Conservation (phyloP, 2,329 filamentous ascomycete genomes). For the Aureobasidium sp. region DNA sequence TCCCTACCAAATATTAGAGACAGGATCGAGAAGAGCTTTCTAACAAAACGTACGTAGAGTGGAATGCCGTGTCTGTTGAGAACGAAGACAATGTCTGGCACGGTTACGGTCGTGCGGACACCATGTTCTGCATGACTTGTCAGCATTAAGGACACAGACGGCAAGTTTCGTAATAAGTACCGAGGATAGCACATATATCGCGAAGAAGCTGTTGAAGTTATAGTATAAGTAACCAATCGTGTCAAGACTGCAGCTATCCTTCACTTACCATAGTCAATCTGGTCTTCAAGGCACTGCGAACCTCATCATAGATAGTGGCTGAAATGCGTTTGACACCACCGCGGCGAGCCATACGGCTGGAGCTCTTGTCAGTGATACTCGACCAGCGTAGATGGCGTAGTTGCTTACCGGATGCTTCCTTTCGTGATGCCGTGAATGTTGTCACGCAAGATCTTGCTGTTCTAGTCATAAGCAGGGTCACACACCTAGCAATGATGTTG, state of each 20-base stretch:
- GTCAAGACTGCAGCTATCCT: constrained; percentile 31
- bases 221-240: too few species aligned
- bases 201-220: constrained; percentile 18
- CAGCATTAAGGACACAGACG: not conserved
- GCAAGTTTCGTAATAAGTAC: not conserved
- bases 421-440: constrained; percentile 13
- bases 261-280: constrained; percentile 48
- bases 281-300: constrained; percentile 45
- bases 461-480: not conserved
- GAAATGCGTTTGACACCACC: constrained; percentile 71
- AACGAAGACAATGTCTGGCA: constrained; percentile 53
- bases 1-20: constrained; percentile 21
- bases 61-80: constrained; percentile 39
- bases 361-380: not conserved
- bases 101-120: constrained; percentile 52
- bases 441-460: constrained; percentile 13
- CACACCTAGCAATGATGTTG: not conserved
- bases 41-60: constrained; percentile 37
- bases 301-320: constrained; percentile 53
- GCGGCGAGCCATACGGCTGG: constrained; percentile 59
- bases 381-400: not conserved
- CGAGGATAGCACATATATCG: constrained; percentile 21
- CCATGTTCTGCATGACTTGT: not conserved
- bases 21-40: too few species aligned
- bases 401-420: not conserved